These are phyloP conservation scores for Strigomonas culicis DNA, from an alignment of 208 protist genomes.

Conservation along the genomic window DNA sequence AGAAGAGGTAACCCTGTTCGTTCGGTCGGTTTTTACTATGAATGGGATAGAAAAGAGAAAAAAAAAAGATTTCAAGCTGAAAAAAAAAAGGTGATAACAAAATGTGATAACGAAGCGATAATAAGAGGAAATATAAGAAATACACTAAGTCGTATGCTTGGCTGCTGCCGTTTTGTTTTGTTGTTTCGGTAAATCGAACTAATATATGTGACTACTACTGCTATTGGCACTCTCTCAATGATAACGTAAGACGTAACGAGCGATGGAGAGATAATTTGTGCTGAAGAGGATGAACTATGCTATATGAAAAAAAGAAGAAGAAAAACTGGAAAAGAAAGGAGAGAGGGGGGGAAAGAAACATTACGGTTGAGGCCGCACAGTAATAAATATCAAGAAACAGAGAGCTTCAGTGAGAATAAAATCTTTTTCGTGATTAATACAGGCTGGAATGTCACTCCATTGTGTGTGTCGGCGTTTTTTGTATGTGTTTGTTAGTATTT, in stretches of 20 bases:
- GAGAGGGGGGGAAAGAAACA: conserved; percentile 2
- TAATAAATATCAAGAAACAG: too few species aligned
- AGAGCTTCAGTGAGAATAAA: too few species aligned
- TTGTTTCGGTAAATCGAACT: not conserved
- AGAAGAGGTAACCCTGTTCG: not conserved
- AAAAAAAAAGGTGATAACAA: conserved; percentile 10
- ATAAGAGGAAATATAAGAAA: not conserved
- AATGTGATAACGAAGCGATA: not conserved
- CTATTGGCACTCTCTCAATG: too few species aligned
- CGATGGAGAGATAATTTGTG: not conserved
- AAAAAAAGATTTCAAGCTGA: conserved; percentile 2
- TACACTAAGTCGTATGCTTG: not conserved
- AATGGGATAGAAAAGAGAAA: conserved; percentile 10
- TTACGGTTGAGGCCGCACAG: too few species aligned
- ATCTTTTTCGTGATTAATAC: too few species aligned
- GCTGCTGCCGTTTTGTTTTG: not conserved
- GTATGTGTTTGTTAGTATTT: too few species aligned
- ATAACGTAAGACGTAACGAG: too few species aligned
- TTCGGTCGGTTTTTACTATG: not conserved
- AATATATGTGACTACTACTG: too few species aligned
- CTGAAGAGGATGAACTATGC: not conserved
- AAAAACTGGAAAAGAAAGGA: conserved; percentile 4
- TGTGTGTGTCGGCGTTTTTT: too few species aligned
- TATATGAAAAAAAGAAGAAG: conserved; percentile 7
- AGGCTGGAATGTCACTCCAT: too few species aligned